A percentile compares a stretch with the other conserved stretches of the same genome.
phyloP scores from a whole-genome alignment of 2,329 filamentous ascomycete species.

The Monilinia fructicola region DNA sequence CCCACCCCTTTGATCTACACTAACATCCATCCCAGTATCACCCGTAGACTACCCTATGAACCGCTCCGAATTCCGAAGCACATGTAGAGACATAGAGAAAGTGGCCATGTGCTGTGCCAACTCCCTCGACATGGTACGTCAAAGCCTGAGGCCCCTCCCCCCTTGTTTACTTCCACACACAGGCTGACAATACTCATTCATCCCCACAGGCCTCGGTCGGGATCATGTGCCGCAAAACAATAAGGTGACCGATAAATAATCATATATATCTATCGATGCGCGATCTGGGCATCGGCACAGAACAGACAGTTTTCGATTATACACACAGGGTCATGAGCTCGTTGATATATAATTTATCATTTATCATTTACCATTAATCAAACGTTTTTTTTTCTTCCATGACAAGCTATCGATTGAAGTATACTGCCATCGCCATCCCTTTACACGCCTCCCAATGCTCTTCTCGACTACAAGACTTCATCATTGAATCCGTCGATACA shows the following conservation, averaged over 20 bases:
- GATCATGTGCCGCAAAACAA: not conserved
- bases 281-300: not conserved
- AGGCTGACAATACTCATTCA: not conserved
- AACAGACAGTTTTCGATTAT: not conserved
- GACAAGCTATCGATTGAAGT: not conserved
- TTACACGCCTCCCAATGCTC: too few relatives aligned
- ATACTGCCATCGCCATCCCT: not conserved
- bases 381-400: not conserved
- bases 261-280: not conserved
- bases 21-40: not conserved
- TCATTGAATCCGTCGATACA: too few relatives aligned
- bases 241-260: not conserved
- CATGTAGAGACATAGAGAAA: not conserved
- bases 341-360: not conserved
- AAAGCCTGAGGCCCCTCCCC: not conserved
- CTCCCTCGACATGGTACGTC: slow-evolving; percentile 7
- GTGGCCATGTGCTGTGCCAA: not conserved
- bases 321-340: too few relatives aligned
- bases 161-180: not conserved
- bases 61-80: not conserved
- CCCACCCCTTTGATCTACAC: not conserved
- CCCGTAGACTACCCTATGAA: not conserved
- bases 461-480: too few relatives aligned
- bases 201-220: not conserved
- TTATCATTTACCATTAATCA: not conserved